These are phyloP conservation scores for Aspergillus ochraceus DNA, from an alignment of 2,329 filamentous ascomycete species.

Conservation along the genomic window DNA sequence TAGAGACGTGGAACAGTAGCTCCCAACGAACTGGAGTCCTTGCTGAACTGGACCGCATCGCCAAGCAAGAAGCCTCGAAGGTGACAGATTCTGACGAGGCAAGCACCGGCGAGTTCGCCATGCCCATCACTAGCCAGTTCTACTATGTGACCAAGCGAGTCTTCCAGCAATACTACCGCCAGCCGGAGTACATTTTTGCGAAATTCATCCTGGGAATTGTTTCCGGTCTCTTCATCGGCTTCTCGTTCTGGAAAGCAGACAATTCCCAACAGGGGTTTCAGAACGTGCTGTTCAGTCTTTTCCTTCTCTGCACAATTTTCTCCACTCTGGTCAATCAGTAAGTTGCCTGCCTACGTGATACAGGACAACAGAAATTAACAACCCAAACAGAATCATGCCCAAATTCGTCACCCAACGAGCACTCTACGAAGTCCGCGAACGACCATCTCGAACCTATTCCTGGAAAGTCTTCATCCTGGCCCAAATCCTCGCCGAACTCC, in stretches of 20 bases:
- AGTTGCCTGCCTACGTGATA: background rate
- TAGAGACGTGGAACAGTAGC: slow-evolving; percentile 57
- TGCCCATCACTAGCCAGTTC: slow-evolving; percentile 66
- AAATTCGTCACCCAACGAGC: slow-evolving; percentile 77
- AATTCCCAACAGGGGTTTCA: slow-evolving; percentile 73
- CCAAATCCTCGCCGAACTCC: slow-evolving; percentile 71
- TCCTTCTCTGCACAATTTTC: slow-evolving; percentile 64
- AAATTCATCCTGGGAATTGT: slow-evolving; percentile 64
- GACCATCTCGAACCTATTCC: slow-evolving; percentile 75
- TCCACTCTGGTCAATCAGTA: slow-evolving; percentile 50
- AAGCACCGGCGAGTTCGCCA: slow-evolving; percentile 70
- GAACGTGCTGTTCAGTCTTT: slow-evolving; percentile 81
- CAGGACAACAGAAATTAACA: background rate
- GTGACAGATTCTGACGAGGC: slow-evolving; percentile 49
- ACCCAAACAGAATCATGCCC: slow-evolving; percentile 57
- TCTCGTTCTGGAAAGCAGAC: slow-evolving; percentile 70
- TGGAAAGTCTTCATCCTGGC: slow-evolving; percentile 83
- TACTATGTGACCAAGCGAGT: slow-evolving; percentile 66
- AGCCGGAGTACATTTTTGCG: slow-evolving; percentile 78
- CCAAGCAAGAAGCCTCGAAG: slow-evolving; percentile 33
- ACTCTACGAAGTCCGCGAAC: slow-evolving; percentile 79
- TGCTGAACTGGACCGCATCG: slow-evolving; percentile 50
- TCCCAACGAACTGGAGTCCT: slow-evolving; percentile 55
- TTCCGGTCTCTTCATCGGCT: slow-evolving; percentile 70
- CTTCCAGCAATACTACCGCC: slow-evolving; percentile 85